Percentiles rank a stretch among this genome's conserved stretches.
Evolutionary conservation across 306 rosid genomes (phyloP).

Genomic region (Astragalus membranaceus): DNA sequence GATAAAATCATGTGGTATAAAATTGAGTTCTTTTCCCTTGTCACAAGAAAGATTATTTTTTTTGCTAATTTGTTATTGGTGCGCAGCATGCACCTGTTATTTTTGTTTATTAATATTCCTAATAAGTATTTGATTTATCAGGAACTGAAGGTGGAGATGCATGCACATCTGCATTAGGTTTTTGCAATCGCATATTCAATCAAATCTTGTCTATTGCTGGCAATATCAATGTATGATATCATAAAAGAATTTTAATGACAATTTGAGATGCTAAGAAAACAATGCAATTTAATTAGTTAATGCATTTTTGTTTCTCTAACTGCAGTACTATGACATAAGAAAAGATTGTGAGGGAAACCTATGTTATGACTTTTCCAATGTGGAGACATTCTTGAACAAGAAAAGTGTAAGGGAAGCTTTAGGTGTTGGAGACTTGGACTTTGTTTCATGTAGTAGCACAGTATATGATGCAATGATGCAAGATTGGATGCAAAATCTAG

Average conservation of each 20-base stretch:
- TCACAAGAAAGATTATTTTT: background rate
- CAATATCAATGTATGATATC: constrained; percentile 54
- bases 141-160: constrained; percentile 58
- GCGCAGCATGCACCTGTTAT: background rate
- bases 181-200: constrained; percentile 49
- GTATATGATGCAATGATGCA: constrained; percentile 56
- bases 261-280: background rate
- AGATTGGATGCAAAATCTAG: constrained; percentile 97
- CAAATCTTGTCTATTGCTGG: constrained; percentile 32
- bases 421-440: constrained; percentile 75
- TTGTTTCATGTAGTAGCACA: constrained; percentile 67
- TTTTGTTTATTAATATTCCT: background rate
- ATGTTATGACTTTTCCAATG: constrained; percentile 76
- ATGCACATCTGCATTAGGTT: constrained; percentile 29
- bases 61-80: too few species aligned
- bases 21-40: background rate
- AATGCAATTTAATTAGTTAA: background rate
- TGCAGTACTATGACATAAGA: constrained; percentile 89
- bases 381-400: constrained; percentile 70
- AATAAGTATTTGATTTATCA: constrained; percentile 27
- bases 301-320: constrained; percentile 3
- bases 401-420: constrained; percentile 55
- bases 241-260: background rate
- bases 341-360: constrained; percentile 57
- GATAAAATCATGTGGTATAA: constrained; percentile 53